phyloP scores from a whole-genome alignment of 164 flowering plant genomes.

The Dillenia turbinata region DNA sequence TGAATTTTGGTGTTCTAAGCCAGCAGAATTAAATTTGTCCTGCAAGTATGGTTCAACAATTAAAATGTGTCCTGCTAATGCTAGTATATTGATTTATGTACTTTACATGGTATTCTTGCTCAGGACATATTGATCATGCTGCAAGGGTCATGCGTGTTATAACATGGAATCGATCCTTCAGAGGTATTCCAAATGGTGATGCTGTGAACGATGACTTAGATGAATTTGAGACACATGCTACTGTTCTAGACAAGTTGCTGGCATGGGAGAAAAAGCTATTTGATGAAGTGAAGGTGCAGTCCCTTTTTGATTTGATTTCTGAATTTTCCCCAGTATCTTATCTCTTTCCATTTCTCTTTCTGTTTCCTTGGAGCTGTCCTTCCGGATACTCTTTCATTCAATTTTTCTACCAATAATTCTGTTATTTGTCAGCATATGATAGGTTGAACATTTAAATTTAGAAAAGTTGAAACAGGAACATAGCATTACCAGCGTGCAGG shows the following conservation, averaged over 20 bases:
- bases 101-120: conserved; percentile 8
- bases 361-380: neutral
- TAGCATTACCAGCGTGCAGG: too few species aligned
- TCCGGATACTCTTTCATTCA: too few species aligned
- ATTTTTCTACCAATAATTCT: too few species aligned
- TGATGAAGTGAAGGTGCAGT: conserved; percentile 90
- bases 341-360: neutral
- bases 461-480: too few species aligned
- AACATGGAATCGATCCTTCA: conserved; percentile 83
- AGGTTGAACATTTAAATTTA: too few species aligned
- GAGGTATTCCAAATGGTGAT: conserved; percentile 41
- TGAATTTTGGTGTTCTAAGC: too few species aligned
- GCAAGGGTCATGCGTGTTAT: conserved; percentile 92
- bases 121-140: conserved; percentile 91
- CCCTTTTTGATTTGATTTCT: neutral
- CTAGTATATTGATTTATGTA: too few species aligned
- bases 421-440: too few species aligned
- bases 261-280: conserved; percentile 97
- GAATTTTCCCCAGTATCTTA: neutral
- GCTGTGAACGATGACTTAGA: conserved; percentile 56
- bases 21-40: too few species aligned
- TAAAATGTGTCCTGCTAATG: too few species aligned
- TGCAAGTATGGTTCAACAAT: too few species aligned
- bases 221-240: conserved; percentile 87
- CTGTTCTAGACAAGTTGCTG: conserved; percentile 84